Evolutionary conservation across 2,329 filamentous ascomycete species (phyloP).

Genomic region (Pseudocercospora vitis): DNA sequence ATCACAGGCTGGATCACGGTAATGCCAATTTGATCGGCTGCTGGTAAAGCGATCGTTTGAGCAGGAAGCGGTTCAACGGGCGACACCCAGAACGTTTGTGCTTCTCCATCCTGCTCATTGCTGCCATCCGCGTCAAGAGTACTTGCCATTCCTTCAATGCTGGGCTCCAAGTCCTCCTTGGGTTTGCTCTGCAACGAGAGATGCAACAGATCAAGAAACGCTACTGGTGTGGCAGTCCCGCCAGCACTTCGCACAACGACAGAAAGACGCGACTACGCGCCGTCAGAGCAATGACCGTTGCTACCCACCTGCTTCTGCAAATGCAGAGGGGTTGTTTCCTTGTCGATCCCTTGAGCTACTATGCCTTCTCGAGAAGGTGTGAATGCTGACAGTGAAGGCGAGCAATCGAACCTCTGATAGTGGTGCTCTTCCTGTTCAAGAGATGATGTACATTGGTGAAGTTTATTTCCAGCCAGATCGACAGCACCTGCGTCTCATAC

Average conservation of each 20-base stretch:
- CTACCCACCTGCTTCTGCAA: not conserved
- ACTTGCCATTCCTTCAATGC: too few relatives aligned
- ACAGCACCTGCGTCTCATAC: not conserved
- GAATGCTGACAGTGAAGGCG: not conserved
- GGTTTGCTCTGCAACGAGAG: too few relatives aligned
- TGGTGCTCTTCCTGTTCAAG: not conserved
- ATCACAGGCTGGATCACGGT: constrained; percentile 13
- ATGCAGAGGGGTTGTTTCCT: not conserved
- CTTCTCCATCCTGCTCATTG: not conserved
- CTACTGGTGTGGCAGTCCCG: not conserved
- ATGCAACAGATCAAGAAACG: not conserved
- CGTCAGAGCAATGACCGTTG: not conserved
- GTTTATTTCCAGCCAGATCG: not conserved
- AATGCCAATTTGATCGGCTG: constrained; percentile 20
- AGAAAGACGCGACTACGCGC: not conserved
- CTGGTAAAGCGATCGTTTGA: constrained; percentile 17
- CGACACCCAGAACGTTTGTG: constrained; percentile 12
- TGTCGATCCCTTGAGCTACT: not conserved
- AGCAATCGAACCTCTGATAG: not conserved
- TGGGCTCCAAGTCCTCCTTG: too few relatives aligned
- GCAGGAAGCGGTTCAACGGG: constrained; percentile 13
- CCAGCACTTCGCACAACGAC: not conserved
- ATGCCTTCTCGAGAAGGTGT: not conserved
- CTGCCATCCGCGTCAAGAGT: not conserved
- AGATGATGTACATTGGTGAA: not conserved